Percentiles rank a stretch among this genome's conserved stretches.
phyloP scores from a whole-genome alignment of 73 alveolate genomes.

The Paramecium octaurelia region DNA sequence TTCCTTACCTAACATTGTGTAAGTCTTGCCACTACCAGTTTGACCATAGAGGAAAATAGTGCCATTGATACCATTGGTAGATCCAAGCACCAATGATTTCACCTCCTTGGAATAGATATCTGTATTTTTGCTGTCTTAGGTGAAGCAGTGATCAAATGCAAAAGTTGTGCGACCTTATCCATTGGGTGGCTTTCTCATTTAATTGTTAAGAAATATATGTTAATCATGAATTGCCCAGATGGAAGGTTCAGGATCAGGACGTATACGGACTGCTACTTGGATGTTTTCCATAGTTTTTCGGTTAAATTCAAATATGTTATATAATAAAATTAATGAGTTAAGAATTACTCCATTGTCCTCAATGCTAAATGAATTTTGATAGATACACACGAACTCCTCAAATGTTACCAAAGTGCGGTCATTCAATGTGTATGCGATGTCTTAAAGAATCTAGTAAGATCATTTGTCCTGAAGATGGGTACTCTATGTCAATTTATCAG shows the following conservation, averaged over 20 bases:
- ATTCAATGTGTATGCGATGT: constrained; percentile 44
- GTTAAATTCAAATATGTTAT: constrained; percentile 10
- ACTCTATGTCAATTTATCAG: not conserved
- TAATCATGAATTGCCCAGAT: constrained; percentile 43
- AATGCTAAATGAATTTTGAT: not conserved
- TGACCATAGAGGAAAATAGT: constrained; percentile 66
- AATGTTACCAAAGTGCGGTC: constrained; percentile 48
- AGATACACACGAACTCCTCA: constrained; percentile 3
- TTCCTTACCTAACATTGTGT: constrained; percentile 66
- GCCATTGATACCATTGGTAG: constrained; percentile 64
- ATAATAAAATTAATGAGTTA: not conserved
- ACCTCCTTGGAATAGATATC: constrained; percentile 36
- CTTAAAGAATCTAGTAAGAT: not conserved
- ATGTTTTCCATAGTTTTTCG: constrained; percentile 56
- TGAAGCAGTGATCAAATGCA: constrained; percentile 50
- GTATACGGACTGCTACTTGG: constrained; percentile 64
- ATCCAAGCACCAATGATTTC: constrained; percentile 11
- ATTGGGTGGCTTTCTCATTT: not conserved
- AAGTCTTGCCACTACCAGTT: constrained; percentile 72
- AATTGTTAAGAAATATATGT: constrained; percentile 6
- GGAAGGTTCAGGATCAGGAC: constrained; percentile 59
- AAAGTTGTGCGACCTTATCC: constrained; percentile 10
- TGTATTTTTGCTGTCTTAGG: not conserved
- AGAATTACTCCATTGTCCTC: constrained; percentile 45
- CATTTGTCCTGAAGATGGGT: constrained; percentile 53